Evolutionary conservation across 305 asterid species (phyloP), one percentile per base, ranked within the genome.

Genomic region (Solanum chacoense): DNA sequence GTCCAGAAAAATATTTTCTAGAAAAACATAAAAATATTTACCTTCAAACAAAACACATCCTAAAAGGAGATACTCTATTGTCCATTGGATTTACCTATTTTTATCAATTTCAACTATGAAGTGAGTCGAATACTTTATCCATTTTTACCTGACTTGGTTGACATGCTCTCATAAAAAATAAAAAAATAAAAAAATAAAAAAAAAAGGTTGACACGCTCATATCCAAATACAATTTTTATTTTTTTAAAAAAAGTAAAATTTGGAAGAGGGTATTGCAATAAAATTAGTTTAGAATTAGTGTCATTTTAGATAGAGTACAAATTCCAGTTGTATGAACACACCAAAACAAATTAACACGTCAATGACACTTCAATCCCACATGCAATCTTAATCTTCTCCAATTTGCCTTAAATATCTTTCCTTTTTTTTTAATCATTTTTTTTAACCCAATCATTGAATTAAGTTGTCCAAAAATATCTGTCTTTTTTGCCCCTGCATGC

Each of bases 311-410:
- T 29, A n/a, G 6, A 29, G 36, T 36, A n/a, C 6, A 4, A 35
- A 34, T 45, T 38, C 69, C 14, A 88, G 87, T 67, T 86, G 80
- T 35, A 85, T 69, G 88, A 74, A 81, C 40, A 81, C 40, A 88
- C 10, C 67, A 36, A 36, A 79, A 87, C 87, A 94, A 76, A 92
- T 90, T 74, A 50, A 90, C 96, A 91, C 95, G 95, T 94, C 95
- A 92, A 91, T 90, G 94, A 91, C 97, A 94, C 97, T 92, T 90
- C 88, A 18, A 22, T 81, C 89, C 31, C 95, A 92, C 93, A 90
- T 94, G 93, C 86, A 75, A 50, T 88, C 76, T 45, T 9, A 87
- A 87, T 87, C 88, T 29, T 16, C 65, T 35, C 63, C 67, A 50
- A 74, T 87, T 80, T 29, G 40, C 40, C 42, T 10, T 37, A 90